Base-by-base conservation (phyloP, 2,329 filamentous ascomycete genomes). In the Simplicillium sp. region DNA sequence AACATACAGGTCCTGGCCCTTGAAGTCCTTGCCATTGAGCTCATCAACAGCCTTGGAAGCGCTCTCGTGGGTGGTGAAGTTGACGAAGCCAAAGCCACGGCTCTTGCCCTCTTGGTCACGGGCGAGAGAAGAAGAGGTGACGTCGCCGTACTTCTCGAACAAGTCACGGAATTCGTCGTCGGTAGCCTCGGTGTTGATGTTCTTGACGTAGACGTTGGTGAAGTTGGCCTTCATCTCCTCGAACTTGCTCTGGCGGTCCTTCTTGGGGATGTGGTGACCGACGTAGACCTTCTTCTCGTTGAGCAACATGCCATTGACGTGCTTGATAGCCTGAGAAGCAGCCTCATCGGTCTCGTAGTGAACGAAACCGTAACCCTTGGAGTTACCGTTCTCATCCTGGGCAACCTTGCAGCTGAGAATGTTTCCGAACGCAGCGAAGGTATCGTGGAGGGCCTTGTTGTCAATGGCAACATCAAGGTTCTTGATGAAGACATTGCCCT, bases 201-300 rank as follows among this genome's bases (percentile, higher is more conserved):
- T 98, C 82, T 98, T 98, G 73, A 98, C 87, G 71, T 98, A 98
- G 67, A 98, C 82, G 67, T 98, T 98, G 74, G 92, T 98, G 78
- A 94, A 98, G 77, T 98, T 98, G 67, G 92, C 92, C 83, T 98
- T 98, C 90, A 98, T 98, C 77, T 98, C 92, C 74, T 98, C 92
- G 56, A 97, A 97, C 74, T 98, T 98, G 87, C 87, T 95, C 79
- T 97, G 92, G 57, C 92, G 90, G 62, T 98, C 92, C 79, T 97
- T 97, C 84, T 97, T 97, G 65, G 92, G 89, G 58, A 98, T 97
- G 71, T 98, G 92, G 70, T 96, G 90, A 50, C 92, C 92, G 54
- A 98, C 92, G 56, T 94, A 98, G 50, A 98, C 92, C 80, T 98
- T 98, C 84, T 98, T 98, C 80, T 98, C 92, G 72, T 98, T 98